Percentiles rank a stretch among this genome's conserved stretches.
phyloP scores from a whole-genome alignment of 139 green algal species.

The Microglena sp. region DNA sequence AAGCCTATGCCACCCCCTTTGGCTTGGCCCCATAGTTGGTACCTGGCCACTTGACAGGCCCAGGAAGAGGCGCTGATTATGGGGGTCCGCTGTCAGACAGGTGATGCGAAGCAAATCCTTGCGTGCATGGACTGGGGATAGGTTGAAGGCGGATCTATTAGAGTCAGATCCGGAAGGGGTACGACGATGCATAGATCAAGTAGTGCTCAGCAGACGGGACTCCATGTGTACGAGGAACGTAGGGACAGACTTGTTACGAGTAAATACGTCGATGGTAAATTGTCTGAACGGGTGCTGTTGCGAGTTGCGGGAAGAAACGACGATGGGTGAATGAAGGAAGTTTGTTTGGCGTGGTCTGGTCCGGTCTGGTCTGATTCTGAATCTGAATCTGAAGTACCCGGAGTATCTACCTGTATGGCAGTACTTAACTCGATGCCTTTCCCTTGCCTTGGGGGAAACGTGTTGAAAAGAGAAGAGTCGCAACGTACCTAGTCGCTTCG shows the following conservation, averaged over 20 bases:
- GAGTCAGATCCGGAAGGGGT: no score
- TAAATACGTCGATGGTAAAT: background rate
- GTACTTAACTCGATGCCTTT: no score
- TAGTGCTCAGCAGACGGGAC: background rate
- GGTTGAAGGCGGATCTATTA: conserved; percentile 22
- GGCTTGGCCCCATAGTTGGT: background rate
- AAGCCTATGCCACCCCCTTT: background rate
- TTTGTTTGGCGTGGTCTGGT: no score
- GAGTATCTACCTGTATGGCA: no score
- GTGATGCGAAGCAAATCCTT: conserved; percentile 30
- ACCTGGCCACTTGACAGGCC: conserved; percentile 19
- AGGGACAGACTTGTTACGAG: background rate
- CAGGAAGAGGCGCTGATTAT: conserved; percentile 14
- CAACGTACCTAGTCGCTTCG: background rate
- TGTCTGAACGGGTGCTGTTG: background rate
- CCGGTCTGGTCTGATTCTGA: no score
- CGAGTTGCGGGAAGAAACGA: background rate
- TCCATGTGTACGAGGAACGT: background rate
- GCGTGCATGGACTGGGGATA: conserved; percentile 16
- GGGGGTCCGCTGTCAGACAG: conserved; percentile 19
- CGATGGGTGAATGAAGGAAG: background rate
- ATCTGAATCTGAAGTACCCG: no score
- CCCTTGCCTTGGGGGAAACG: background rate
- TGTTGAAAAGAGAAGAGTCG: background rate
- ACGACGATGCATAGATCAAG: no score